phyloP scores from a whole-genome alignment of 2,329 filamentous ascomycete genomes.

The Annulohypoxylon truncatum region DNA sequence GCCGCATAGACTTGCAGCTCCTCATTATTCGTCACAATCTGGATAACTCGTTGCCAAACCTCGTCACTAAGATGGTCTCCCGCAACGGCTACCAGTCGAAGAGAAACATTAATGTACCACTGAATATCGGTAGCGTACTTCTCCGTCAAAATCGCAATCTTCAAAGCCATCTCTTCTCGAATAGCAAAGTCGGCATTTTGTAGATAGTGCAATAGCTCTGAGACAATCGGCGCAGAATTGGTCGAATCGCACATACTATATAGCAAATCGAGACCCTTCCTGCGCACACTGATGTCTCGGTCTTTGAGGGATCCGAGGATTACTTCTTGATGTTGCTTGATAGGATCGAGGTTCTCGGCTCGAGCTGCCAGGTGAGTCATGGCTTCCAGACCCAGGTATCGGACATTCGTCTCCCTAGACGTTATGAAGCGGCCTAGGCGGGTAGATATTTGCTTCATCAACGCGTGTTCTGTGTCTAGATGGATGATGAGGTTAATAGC shows the following conservation, averaged over 20 bases:
- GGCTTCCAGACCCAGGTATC: slow-evolving; percentile 93
- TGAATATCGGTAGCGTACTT: slow-evolving; percentile 98
- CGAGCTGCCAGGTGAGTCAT: slow-evolving; percentile 98
- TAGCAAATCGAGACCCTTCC: slow-evolving; percentile 93
- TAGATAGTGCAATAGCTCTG: slow-evolving; percentile 91
- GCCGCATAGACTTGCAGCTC: slow-evolving; percentile 97
- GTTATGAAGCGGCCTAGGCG: slow-evolving; percentile 95
- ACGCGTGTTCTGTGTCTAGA: slow-evolving; percentile 89
- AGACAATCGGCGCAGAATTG: slow-evolving; percentile 94
- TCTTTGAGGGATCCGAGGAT: slow-evolving; percentile 95
- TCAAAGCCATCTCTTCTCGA: slow-evolving; percentile 98
- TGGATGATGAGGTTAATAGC: slow-evolving; percentile 99
- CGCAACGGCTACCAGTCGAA: slow-evolving; percentile 93
- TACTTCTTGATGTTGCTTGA: slow-evolving; percentile 97
- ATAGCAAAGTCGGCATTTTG: slow-evolving; percentile 98
- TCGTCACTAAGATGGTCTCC: slow-evolving; percentile 99
- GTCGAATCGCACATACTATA: slow-evolving; percentile 99
- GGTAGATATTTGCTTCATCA: slow-evolving; percentile 96
- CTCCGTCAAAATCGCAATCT: slow-evolving; percentile 97
- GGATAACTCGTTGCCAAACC: slow-evolving; percentile 98
- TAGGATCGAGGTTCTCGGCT: slow-evolving; percentile 93
- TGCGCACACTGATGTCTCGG: slow-evolving; percentile 94
- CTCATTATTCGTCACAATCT: slow-evolving; percentile 99
- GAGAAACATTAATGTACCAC: slow-evolving; percentile 98
- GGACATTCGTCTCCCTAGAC: slow-evolving; percentile 95